Evolutionary conservation across 2,329 filamentous ascomycete species (phyloP).

Genomic region (Calonectria hawksworthii): DNA sequence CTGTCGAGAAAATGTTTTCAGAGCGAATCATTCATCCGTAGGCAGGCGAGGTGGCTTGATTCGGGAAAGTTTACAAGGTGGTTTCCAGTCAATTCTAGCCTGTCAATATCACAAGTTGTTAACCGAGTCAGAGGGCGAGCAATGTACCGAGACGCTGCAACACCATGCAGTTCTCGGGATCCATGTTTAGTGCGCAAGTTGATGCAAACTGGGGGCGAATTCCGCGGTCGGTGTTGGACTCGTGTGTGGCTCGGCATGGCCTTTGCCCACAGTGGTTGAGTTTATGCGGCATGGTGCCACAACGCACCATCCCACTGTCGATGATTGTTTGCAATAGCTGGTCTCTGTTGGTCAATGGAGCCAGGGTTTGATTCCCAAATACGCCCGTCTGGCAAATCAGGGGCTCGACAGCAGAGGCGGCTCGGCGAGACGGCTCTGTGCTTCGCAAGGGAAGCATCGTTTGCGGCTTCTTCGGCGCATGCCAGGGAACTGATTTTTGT

Average conservation of each 20-base stretch:
- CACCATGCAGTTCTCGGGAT: slow-evolving; percentile 33
- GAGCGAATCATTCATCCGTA: slow-evolving; percentile 15
- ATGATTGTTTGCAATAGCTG: slow-evolving; percentile 24
- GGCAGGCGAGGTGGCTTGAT: slow-evolving; percentile 3
- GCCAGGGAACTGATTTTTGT: slow-evolving; percentile 29
- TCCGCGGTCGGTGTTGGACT: slow-evolving; percentile 29
- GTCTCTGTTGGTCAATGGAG: slow-evolving; percentile 33
- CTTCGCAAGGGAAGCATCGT: slow-evolving; percentile 29
- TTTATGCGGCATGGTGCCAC: slow-evolving; percentile 34
- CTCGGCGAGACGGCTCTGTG: slow-evolving; percentile 34
- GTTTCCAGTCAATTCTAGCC: not conserved
- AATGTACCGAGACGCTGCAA: not conserved
- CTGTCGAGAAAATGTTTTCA: slow-evolving; percentile 10
- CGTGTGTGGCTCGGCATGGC: slow-evolving; percentile 32
- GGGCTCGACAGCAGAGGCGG: slow-evolving; percentile 23
- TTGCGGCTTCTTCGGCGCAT: slow-evolving; percentile 32
- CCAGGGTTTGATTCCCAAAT: slow-evolving; percentile 24
- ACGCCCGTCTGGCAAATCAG: slow-evolving; percentile 23
- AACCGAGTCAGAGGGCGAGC: slow-evolving; percentile 15
- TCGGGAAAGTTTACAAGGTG: not conserved
- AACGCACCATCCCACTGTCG: slow-evolving; percentile 23
- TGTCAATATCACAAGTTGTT: not conserved
- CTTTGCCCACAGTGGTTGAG: slow-evolving; percentile 31
- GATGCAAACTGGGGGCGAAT: slow-evolving; percentile 38
- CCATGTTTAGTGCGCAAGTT: slow-evolving; percentile 27